Evolutionary conservation across 2,329 filamentous ascomycete species (phyloP).

Genomic region (Pseudopyricularia javanii): DNA sequence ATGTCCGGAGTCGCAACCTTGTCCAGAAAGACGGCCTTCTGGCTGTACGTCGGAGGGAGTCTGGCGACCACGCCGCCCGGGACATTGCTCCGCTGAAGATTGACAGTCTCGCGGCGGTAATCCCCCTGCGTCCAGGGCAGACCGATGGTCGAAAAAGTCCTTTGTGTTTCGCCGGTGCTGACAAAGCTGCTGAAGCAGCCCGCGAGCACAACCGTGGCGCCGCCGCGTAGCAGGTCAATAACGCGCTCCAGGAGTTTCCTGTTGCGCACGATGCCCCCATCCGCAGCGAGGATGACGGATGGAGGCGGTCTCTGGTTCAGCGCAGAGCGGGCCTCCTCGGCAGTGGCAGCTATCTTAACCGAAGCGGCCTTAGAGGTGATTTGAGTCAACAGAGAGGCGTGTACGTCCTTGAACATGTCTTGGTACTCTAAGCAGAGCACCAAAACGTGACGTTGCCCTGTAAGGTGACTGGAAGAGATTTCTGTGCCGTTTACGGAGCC

Average conservation of each 20-base stretch:
- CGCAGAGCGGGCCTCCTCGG: slow-evolving; percentile 5
- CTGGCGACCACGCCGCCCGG: slow-evolving; percentile 4
- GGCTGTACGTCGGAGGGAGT: slow-evolving; percentile 12
- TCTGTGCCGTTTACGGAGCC: neutral
- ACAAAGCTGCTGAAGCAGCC: slow-evolving; percentile 9
- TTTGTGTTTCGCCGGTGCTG: slow-evolving; percentile 9
- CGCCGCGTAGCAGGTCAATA: slow-evolving; percentile 7
- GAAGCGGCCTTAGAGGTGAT: neutral
- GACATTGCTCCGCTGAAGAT: slow-evolving; percentile 6
- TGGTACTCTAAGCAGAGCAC: slow-evolving; percentile 21
- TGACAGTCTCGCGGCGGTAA: slow-evolving; percentile 8
- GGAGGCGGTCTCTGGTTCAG: slow-evolving; percentile 5
- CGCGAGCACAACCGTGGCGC: slow-evolving; percentile 9
- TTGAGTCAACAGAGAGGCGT: neutral
- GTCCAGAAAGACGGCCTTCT: slow-evolving; percentile 11
- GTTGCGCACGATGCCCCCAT: slow-evolving; percentile 7
- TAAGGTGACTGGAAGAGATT: neutral
- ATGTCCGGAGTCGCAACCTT: slow-evolving; percentile 8
- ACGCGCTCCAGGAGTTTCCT: slow-evolving; percentile 7
- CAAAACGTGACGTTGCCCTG: neutral
- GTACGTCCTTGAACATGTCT: slow-evolving; percentile 23
- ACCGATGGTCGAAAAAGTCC: slow-evolving; percentile 12
- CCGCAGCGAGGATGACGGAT: slow-evolving; percentile 9
- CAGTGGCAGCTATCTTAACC: slow-evolving; percentile 5
- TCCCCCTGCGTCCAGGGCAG: slow-evolving; percentile 12